These are phyloP conservation scores for Atractiella rhizophila DNA, from an alignment of 768 basidiomycete genomes.

Conservation along the genomic window DNA sequence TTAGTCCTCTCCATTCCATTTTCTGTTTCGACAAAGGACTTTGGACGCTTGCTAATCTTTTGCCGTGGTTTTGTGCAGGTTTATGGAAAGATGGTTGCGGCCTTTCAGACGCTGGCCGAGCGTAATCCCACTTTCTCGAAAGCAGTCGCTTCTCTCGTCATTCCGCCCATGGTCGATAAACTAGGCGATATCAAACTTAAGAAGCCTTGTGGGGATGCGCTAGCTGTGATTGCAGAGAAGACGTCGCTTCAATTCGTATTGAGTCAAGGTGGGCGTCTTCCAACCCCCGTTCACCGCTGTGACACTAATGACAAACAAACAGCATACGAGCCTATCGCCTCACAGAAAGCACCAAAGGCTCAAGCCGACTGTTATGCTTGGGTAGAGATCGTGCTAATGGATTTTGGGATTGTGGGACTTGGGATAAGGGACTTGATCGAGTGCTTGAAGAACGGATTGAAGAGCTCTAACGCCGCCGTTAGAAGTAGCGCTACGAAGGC, in stretches of 20 bases:
- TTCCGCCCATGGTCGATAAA: conserved; percentile 69
- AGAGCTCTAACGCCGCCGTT: conserved; percentile 82
- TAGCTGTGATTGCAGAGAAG: conserved; percentile 65
- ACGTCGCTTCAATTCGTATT: conserved; percentile 85
- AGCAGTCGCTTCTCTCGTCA: conserved; percentile 54
- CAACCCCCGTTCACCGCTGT: neutral
- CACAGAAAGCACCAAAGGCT: conserved; percentile 93
- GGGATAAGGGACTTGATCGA: conserved; percentile 64
- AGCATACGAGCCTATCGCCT: conserved; percentile 82
- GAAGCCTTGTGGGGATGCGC: conserved; percentile 73
- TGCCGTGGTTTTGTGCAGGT: conserved; percentile 31
- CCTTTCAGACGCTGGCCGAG: conserved; percentile 47
- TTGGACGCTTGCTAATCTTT: neutral
- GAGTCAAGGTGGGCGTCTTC: conserved; percentile 41
- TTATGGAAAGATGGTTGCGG: conserved; percentile 61
- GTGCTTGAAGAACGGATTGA: conserved; percentile 59
- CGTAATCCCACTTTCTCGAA: conserved; percentile 58
- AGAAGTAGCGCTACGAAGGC: conserved; percentile 81
- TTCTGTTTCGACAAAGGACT: neutral
- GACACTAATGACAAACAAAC: conserved; percentile 1
- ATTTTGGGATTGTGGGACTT: conserved; percentile 76
- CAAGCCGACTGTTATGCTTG: conserved; percentile 70
- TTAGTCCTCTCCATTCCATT: conserved; percentile 17
- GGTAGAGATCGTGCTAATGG: conserved; percentile 59
- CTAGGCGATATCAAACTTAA: conserved; percentile 88